Evolutionary conservation across 2,329 filamentous ascomycete genomes (phyloP), one percentile per base, ranked within the genome.

Genomic region (Stachybotrys echinatus): DNA sequence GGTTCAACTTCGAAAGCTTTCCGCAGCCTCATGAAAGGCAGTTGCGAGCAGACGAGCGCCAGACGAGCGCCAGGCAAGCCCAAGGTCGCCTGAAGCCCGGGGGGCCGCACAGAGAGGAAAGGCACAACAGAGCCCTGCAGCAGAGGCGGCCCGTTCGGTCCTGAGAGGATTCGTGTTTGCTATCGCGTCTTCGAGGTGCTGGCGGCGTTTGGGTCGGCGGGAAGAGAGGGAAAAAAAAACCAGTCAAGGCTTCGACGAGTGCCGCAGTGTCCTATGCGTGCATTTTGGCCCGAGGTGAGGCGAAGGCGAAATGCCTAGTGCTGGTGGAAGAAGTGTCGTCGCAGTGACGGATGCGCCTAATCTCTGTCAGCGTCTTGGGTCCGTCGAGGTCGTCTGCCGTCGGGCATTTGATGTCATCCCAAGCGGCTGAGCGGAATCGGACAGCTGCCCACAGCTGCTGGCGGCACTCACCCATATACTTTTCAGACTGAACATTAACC

Each of bases 1-100:
- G 50, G 45, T 45, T 34, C 27, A 14, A 14, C 14, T 34, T 34
- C 10, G 5, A 34, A 31, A 12, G 27, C 27, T 31, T 6, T 52
- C 56, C 54, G 58, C 55, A 61, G 56, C 57, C 55, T 53, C 60
- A 62, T 62, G 42, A 52, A 62, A 59, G 58, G 59, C 54, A 60
- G 50, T 48, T 50, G 51, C 51, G 17, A 45, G 14, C n/a, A 21
- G 3, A 12, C 21, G 12, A 19, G 27, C 27, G 10, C 27, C 27
- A 34, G 27, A 12, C 7, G 27, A 10, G 5, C 27, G 10, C 27
- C 10, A 34, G 5, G 27, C 14, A 34, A 14, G 27, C 27, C 10
- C 3, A 8, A 10, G n/a, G n/a, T n/a, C n/a, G n/a, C n/a, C n/a
- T n/a, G n/a, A n/a, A n/a, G n/a, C n/a, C n/a, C n/a, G n/a, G n/a